phyloP scores from a whole-genome alignment of 257 asterid species.

The Cruciata laevipes region DNA sequence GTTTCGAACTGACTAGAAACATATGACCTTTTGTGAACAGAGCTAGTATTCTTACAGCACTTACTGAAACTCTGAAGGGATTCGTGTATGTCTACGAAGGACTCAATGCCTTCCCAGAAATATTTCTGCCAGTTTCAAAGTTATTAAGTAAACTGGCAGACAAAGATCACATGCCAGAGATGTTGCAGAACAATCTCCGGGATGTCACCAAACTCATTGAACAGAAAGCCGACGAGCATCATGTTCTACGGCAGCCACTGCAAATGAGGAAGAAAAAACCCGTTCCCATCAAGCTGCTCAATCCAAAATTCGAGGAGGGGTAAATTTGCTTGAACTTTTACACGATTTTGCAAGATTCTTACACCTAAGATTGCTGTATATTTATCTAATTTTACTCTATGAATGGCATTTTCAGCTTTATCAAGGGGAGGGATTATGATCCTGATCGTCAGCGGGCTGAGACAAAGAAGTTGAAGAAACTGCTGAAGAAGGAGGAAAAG shows the following conservation, averaged over 20 bases:
- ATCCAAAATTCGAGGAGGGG: slow-evolving; percentile 90
- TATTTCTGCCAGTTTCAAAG: slow-evolving; percentile 57
- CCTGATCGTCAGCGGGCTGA: slow-evolving; percentile 94
- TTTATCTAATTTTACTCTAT: slow-evolving; percentile 5
- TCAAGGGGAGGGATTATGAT: slow-evolving; percentile 93
- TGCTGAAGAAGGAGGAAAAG: slow-evolving; percentile 49
- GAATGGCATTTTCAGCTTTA: slow-evolving; percentile 50
- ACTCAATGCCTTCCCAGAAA: slow-evolving; percentile 75
- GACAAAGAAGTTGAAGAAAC: slow-evolving; percentile 58
- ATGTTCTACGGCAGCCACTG: slow-evolving; percentile 63
- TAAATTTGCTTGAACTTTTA: slow-evolving; percentile 19
- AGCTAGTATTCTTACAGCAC: slow-evolving; percentile 55
- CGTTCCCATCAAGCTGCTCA: slow-evolving; percentile 42
- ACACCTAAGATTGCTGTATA: background rate
- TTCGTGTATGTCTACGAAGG: slow-evolving; percentile 42
- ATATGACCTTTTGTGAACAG: slow-evolving; percentile 34
- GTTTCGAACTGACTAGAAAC: background rate
- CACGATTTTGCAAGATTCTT: background rate
- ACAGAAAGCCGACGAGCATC: slow-evolving; percentile 45
- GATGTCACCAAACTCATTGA: slow-evolving; percentile 39
- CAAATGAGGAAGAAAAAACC: slow-evolving; percentile 61
- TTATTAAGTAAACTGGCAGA: slow-evolving; percentile 41
- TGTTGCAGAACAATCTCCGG: slow-evolving; percentile 43
- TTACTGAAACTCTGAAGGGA: slow-evolving; percentile 60
- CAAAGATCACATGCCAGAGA: slow-evolving; percentile 48